Conservation (phyloP, 1,139 yeast species). For the Barnettozyma hawaiiensis region DNA sequence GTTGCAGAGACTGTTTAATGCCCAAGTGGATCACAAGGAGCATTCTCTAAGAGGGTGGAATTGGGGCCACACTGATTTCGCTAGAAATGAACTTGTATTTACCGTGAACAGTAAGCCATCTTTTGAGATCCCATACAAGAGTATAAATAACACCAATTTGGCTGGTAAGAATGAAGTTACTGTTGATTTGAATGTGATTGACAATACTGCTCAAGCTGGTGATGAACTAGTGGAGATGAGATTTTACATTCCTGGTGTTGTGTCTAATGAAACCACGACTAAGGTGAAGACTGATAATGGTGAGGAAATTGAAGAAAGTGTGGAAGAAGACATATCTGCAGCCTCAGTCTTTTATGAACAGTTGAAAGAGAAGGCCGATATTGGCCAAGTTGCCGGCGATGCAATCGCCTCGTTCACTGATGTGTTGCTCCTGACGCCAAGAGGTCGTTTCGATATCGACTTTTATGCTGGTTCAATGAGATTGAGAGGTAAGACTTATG, state of each 20-base stretch:
- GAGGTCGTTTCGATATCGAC: conserved; percentile 97
- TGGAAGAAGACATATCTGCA: conserved; percentile 55
- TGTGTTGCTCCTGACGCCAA: conserved; percentile 88
- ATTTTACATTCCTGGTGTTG: conserved; percentile 83
- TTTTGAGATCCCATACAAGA: conserved; percentile 82
- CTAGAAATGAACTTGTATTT: conserved; percentile 85
- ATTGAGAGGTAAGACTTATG: conserved; percentile 95
- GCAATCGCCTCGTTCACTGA: conserved; percentile 95
- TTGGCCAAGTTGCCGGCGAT: conserved; percentile 93
- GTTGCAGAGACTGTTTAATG: conserved; percentile 67
- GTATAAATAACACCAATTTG: conserved; percentile 80
- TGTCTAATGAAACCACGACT: conserved; percentile 31
- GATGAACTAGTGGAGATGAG: conserved; percentile 95
- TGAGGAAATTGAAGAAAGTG: conserved; percentile 31
- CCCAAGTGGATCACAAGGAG: conserved; percentile 74
- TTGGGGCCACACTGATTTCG: conserved; percentile 94
- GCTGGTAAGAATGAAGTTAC: conserved; percentile 94
- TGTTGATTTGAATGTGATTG: conserved; percentile 68
- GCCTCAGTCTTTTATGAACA: conserved; percentile 88
- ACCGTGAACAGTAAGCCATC: conserved; percentile 83
- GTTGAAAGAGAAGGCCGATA: conserved; percentile 89
- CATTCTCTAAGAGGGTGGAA: conserved; percentile 98
- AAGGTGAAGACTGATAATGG: conserved; percentile 29
- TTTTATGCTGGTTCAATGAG: conserved; percentile 86
- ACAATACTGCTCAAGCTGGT: conserved; percentile 59